These are phyloP conservation scores for Amanita molliuscula DNA, from an alignment of 768 basidiomycete genomes.

Conservation along the genomic window DNA sequence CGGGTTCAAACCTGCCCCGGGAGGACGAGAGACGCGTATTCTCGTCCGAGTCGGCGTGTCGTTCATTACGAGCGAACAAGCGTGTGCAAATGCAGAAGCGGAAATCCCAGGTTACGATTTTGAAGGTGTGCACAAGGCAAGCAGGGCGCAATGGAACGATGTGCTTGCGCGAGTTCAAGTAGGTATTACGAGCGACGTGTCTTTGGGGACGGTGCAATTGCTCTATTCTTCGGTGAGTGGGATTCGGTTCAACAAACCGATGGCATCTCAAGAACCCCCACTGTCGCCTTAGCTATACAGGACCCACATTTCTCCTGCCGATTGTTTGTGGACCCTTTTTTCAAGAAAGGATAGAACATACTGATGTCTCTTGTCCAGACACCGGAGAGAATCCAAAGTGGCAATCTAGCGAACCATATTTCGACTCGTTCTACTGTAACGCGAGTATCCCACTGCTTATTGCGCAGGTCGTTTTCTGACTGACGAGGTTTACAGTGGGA, in stretches of 20 bases:
- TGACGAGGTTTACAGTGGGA: slow-evolving; percentile 36
- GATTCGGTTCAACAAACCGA: background rate
- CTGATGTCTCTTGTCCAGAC: slow-evolving; percentile 22
- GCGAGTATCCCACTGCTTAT: slow-evolving; percentile 20
- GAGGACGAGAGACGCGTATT: slow-evolving; percentile 28
- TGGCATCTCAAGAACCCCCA: background rate
- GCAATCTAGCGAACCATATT: slow-evolving; percentile 57
- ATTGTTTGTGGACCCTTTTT: slow-evolving; percentile 34
- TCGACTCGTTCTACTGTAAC: slow-evolving; percentile 60
- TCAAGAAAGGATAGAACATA: background rate
- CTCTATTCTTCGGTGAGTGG: slow-evolving; percentile 48
- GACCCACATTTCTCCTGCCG: slow-evolving; percentile 53
- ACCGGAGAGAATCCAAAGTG: slow-evolving; percentile 56
- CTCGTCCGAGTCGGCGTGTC: slow-evolving; percentile 57
- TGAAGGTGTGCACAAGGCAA: slow-evolving; percentile 31
- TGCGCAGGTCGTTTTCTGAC: background rate
- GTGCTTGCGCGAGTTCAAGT: slow-evolving; percentile 44
- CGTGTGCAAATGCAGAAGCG: slow-evolving; percentile 48
- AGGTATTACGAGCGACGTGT: slow-evolving; percentile 34
- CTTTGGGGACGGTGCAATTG: slow-evolving; percentile 37
- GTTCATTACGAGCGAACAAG: slow-evolving; percentile 49
- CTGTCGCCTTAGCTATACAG: slow-evolving; percentile 34
- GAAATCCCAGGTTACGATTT: slow-evolving; percentile 55
- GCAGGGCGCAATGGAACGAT: slow-evolving; percentile 45
- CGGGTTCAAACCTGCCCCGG: slow-evolving; percentile 35